These are phyloP conservation scores for Talaromyces thailandensis DNA, from an alignment of 495 filamentous ascomycete species.

Conservation along the genomic window DNA sequence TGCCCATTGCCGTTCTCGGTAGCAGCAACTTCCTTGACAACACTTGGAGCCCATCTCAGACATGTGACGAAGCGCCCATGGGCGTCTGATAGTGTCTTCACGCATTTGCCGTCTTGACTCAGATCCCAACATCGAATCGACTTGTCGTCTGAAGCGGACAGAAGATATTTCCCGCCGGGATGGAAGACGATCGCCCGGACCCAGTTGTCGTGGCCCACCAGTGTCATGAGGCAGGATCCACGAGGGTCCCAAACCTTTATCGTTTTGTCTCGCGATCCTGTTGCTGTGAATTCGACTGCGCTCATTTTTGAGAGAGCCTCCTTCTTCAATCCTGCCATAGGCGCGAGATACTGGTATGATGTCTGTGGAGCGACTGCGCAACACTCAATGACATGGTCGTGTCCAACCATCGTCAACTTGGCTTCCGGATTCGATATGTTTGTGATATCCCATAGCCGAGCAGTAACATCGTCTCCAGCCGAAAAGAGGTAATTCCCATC, in stretches of 20 bases:
- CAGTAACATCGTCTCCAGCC: conserved; percentile 70
- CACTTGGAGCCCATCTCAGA: conserved; percentile 75
- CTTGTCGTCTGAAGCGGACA: conserved; percentile 84
- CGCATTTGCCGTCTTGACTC: conserved; percentile 77
- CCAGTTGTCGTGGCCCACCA: conserved; percentile 95
- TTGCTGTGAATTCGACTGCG: conserved; percentile 83
- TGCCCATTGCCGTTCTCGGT: neutral
- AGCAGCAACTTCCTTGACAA: neutral
- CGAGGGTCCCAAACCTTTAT: conserved; percentile 86
- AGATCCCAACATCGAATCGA: conserved; percentile 94
- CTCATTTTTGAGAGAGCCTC: conserved; percentile 49
- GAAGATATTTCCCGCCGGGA: conserved; percentile 85
- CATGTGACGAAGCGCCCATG: conserved; percentile 86
- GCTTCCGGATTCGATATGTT: conserved; percentile 45
- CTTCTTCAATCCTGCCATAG: conserved; percentile 77
- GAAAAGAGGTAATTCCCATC: conserved; percentile 81
- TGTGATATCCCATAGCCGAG: conserved; percentile 77
- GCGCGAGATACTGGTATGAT: conserved; percentile 65
- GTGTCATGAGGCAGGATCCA: conserved; percentile 78
- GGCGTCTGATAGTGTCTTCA: conserved; percentile 69
- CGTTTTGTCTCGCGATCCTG: conserved; percentile 79
- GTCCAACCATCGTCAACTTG: conserved; percentile 75
- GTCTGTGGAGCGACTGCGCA: conserved; percentile 79
- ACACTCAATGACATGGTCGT: conserved; percentile 87
- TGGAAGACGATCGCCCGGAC: conserved; percentile 83